Conservation (phyloP, 2,329 filamentous ascomycete species). For the Calycina marina region DNA sequence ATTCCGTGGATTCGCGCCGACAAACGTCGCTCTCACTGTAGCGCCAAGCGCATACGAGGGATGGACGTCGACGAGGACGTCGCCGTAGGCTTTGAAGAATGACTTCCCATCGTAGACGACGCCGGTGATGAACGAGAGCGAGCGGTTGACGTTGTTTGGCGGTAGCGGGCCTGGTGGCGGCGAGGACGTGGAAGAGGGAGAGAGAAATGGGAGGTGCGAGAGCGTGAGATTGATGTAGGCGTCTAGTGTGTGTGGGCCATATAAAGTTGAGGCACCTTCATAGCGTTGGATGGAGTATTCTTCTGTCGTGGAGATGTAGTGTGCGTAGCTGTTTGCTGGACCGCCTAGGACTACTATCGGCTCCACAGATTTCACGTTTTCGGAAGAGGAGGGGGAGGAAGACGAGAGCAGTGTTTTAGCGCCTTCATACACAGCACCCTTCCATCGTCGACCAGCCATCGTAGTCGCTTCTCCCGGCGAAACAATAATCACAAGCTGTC, state of each 20-base stretch:
- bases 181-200: conserved; percentile 29
- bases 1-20: conserved; percentile 82
- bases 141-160: conserved; percentile 64
- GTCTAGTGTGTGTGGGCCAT: conserved; percentile 66
- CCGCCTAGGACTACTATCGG: conserved; percentile 75
- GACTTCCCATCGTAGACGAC: conserved; percentile 62
- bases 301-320: conserved; percentile 62
- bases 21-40: conserved; percentile 52
- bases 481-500: conserved; percentile 71
- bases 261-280: conserved; percentile 87
- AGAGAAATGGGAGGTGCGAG: conserved; percentile 54
- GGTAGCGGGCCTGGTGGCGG: conserved; percentile 45
- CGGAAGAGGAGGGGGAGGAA: conserved; percentile 21
- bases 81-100: conserved; percentile 54
- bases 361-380: no score
- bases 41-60: conserved; percentile 44
- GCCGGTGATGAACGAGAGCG: conserved; percentile 64
- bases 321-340: conserved; percentile 80
- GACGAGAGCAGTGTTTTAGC: conserved; percentile 27
- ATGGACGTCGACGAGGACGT: conserved; percentile 40
- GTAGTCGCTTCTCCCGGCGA: conserved; percentile 81
- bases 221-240: conserved; percentile 81
- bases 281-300: conserved; percentile 79
- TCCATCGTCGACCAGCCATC: conserved; percentile 85
- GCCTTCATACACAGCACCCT: conserved; percentile 47